Evolutionary conservation across 306 rosid genomes (phyloP), one percentile per base, ranked within the genome.

Genomic region (Senna siamea): DNA sequence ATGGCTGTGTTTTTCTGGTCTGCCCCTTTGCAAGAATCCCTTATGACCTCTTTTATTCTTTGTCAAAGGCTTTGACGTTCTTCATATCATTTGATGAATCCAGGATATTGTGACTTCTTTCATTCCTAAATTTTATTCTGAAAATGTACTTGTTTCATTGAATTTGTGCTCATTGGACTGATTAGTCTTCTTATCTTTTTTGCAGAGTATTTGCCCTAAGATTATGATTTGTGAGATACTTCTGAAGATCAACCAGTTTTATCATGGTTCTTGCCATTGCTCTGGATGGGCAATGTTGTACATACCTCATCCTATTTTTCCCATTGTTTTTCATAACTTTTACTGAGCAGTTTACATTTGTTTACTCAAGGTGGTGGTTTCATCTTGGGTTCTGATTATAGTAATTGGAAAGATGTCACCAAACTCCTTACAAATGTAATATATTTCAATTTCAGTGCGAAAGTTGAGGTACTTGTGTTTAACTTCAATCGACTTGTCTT

Each of bases 281-380:
- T 56, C 72, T 46, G 55, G 71, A 47, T 58, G 83, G 74, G 22
- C 70, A 52, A 51, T 59, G 56, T 74, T 80, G 85, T 84, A 80
- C 80, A 77, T 69, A 64, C 60, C 68, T 73, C 75, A 41, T 69
- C 80, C 67, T 73, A 74, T 69, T 74, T 64, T 74, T 76, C 72
- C 70, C 75, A 81, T 85, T 85, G 57, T 66, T 81, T 68, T 74
- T 43, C 73, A 66, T 66, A 44, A 75, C 74, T 78, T 64, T 67
- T 43, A 59, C 81, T 51, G 83, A 81, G 83, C 52, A 37, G 73
- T 59, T 51, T 35, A 70, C 15, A 32, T 17, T 62, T 74, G 73
- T 63, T 80, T 50, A 82, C 81, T 70, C 74, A 35, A 65, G 72
- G 76, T 59, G 72, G 76, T 59, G 76, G 78, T 62, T 76, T 72